A percentile compares a stretch with the other conserved stretches of the same genome.
phyloP scores from a whole-genome alignment of 345 rosid species.

The Carallia pectinifolia region DNA sequence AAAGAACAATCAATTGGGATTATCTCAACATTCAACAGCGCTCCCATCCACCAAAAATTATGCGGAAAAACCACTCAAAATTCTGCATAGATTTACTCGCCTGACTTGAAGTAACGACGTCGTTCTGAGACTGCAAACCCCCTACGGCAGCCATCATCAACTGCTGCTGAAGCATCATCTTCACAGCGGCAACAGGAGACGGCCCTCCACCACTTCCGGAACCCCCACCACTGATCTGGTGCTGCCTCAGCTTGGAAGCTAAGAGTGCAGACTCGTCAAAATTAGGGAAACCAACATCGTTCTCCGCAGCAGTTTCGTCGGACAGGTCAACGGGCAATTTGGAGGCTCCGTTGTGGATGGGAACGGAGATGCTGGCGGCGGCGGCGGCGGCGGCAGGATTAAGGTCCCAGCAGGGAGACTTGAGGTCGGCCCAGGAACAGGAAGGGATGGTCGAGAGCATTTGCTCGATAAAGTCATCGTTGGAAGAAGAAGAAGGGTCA shows the following conservation, averaged over 20 bases:
- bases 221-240: conserved; percentile 51
- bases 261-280: conserved; percentile 41
- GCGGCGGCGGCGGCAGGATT: conserved; percentile 3
- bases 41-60: neutral
- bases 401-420: conserved; percentile 38
- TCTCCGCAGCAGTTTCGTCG: conserved; percentile 31
- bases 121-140: conserved; percentile 33
- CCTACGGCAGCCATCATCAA: conserved; percentile 51
- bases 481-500: conserved; percentile 40
- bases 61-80: neutral
- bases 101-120: conserved; percentile 37
- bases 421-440: conserved; percentile 47
- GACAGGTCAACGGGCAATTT: conserved; percentile 9
- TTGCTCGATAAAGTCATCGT: conserved; percentile 76
- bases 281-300: conserved; percentile 21
- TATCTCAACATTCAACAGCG: neutral
- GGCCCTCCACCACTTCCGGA: conserved; percentile 1
- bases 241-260: conserved; percentile 41
- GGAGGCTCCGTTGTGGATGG: neutral
- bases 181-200: conserved; percentile 22
- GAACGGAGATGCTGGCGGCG: conserved; percentile 15
- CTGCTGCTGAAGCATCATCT: conserved; percentile 54
- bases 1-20: too few relatives aligned
- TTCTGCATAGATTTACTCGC: conserved; percentile 7
- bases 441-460: conserved; percentile 74